phyloP scores from a whole-genome alignment of 371 early-diverging fungal genomes.

The Mortierella sp. region DNA sequence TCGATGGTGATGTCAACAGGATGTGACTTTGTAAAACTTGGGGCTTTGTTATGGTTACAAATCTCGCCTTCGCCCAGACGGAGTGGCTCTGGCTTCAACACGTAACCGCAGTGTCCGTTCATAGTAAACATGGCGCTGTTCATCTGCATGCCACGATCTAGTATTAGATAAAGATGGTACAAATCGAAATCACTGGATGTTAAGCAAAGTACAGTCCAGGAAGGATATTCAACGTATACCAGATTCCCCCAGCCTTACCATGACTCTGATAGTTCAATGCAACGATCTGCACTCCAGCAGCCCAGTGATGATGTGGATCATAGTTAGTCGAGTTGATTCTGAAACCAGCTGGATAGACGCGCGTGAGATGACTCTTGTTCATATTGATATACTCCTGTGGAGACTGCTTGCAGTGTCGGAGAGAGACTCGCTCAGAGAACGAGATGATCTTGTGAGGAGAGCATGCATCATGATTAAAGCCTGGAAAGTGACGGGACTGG shows the following conservation, averaged over 20 bases:
- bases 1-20: conserved; percentile 36
- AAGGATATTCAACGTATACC: background rate
- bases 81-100: conserved; percentile 75
- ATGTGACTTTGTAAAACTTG: conserved; percentile 25
- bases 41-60: conserved; percentile 47
- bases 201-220: background rate
- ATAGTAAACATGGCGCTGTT: conserved; percentile 79
- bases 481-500: conserved; percentile 71
- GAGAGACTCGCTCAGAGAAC: conserved; percentile 67
- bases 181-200: background rate
- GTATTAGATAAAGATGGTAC: conserved; percentile 1
- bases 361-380: conserved; percentile 65
- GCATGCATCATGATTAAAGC: conserved; percentile 56
- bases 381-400: conserved; percentile 60
- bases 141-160: conserved; percentile 77
- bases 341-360: conserved; percentile 81
- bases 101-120: conserved; percentile 78
- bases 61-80: conserved; percentile 29
- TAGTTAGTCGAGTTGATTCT: conserved; percentile 81
- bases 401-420: conserved; percentile 43
- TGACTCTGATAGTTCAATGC: conserved; percentile 87
- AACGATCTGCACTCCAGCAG: conserved; percentile 81
- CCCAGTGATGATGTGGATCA: conserved; percentile 84
- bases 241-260: conserved; percentile 54
- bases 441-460: conserved; percentile 71